phyloP scores from a whole-genome alignment of 495 filamentous ascomycete genomes.

The Penicillium cataractarum region DNA sequence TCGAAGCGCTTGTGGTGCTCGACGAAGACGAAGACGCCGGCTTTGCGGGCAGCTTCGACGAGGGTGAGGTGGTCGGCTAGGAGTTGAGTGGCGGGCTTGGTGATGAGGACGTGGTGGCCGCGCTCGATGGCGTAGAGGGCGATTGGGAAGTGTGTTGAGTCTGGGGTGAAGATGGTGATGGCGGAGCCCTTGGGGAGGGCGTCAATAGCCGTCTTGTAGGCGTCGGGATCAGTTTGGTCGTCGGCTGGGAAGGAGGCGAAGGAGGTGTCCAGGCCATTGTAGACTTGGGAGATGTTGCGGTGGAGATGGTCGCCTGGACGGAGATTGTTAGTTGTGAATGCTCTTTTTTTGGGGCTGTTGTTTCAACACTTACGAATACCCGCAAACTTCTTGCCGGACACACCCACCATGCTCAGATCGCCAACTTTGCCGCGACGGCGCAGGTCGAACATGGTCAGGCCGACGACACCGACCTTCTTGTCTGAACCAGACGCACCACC shows the following conservation, averaged over 20 bases:
- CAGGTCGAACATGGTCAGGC: slow-evolving; percentile 86
- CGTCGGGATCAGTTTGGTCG: slow-evolving; percentile 69
- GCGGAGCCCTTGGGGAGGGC: slow-evolving; percentile 79
- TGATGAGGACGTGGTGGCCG: slow-evolving; percentile 87
- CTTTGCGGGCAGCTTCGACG: slow-evolving; percentile 68
- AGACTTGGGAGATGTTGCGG: slow-evolving; percentile 84
- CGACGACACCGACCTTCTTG: slow-evolving; percentile 94
- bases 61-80: slow-evolving; percentile 78
- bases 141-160: slow-evolving; percentile 93
- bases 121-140: slow-evolving; percentile 90
- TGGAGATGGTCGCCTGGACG: slow-evolving; percentile 74
- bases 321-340: slow-evolving; percentile 8
- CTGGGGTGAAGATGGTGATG: slow-evolving; percentile 96
- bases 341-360: background rate
- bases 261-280: slow-evolving; percentile 82
- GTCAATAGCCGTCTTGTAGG: slow-evolving; percentile 91
- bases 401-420: slow-evolving; percentile 85
- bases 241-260: slow-evolving; percentile 83
- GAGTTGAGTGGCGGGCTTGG: slow-evolving; percentile 89
- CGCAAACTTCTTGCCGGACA: slow-evolving; percentile 84
- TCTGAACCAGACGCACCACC: slow-evolving; percentile 77
- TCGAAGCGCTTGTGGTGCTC: slow-evolving; percentile 98
- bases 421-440: slow-evolving; percentile 86
- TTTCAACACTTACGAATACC: slow-evolving; percentile 71
- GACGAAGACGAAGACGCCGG: slow-evolving; percentile 87